Base-by-base conservation (phyloP, 2,329 filamentous ascomycete genomes). In the Camillea tinctor region DNA sequence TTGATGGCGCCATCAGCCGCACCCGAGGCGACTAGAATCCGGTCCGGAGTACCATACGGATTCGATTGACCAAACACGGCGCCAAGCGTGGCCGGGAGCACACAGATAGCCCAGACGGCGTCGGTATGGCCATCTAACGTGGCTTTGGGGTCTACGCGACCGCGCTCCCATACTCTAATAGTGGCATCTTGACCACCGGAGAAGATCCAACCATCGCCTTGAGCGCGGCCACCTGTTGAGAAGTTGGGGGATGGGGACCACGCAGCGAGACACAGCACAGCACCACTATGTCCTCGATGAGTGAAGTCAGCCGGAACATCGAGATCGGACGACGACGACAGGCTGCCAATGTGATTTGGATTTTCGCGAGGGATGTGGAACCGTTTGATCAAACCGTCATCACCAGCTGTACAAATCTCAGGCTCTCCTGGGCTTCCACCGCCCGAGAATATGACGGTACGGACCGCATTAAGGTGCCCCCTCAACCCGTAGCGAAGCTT, bases 151-250 rank as follows among this genome's bases (percentile, higher is more conserved):
- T 98, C 95, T 30, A 99, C 92, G 52, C 94, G 84, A 24, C 94
- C 94, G 55, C 93, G 87, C 75, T 99, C 94, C 95, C 95, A 99
- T 0, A 99, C 93, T 26, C 93, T 87, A 44, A 99, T 88, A 6
- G 92, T 96, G 19, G 91, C 88, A 75, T 99, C 95, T 74, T 97
- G 93, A 3, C 95, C 95, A 62, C 95, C 95, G 4, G 94, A 98
- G 76, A 99, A 99, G 66, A 99, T 93, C 95, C 95, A 99, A 24
- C 95, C 95, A 69, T 98, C 95, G 30, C 94, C 94, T 68, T 90
- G 87, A 7, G 91, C 92, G 64, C 93, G 87, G 6, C 93, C 93
- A 40, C 93, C 92, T 19, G 92, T 96, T 7, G 92, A 90, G 73
- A 97, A 97, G 71, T 91, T 95, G 23, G 91, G 91, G 1, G 92